Evolutionary conservation across 331 rosid genomes (phyloP).

Genomic region (Acacia pycnantha): DNA sequence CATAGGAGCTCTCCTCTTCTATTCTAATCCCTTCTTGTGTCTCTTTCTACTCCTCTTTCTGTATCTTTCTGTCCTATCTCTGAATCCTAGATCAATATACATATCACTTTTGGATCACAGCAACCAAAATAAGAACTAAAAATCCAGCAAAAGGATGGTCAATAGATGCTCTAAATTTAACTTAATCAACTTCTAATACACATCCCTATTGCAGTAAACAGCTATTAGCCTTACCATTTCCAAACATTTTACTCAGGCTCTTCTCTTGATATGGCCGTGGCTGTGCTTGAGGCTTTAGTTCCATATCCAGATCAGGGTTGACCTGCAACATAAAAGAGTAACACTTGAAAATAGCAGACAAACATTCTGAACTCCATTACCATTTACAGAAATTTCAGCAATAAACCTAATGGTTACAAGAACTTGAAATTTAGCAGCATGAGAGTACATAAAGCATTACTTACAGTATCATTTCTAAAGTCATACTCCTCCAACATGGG

Average conservation of each 20-base stretch:
- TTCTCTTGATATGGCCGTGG: conserved; percentile 98
- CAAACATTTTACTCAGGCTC: conserved; percentile 98
- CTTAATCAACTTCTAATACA: background rate
- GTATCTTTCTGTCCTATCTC: no score
- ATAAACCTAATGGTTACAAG: conserved; percentile 4
- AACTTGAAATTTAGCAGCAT: conserved; percentile 10
- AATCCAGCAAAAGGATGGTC: background rate
- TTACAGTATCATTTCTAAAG: conserved; percentile 94
- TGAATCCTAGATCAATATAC: no score
- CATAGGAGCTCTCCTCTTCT: no score
- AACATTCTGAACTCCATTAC: conserved; percentile 11
- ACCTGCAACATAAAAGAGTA: conserved; percentile 52
- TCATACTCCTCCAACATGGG: conserved; percentile 99
- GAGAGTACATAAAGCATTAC: conserved; percentile 35
- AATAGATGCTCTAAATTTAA: background rate
- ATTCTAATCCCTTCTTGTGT: no score
- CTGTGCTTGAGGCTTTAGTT: conserved; percentile 95
- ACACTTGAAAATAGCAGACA: background rate
- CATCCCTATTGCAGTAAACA: background rate
- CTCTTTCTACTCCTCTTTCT: no score
- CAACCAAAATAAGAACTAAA: background rate
- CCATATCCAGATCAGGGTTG: conserved; percentile 93
- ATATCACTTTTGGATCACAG: background rate
- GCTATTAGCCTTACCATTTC: conserved; percentile 60
- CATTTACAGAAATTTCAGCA: conserved; percentile 16